Conservation (phyloP, 495 filamentous ascomycete species). For the Penicillium desertorum region DNA sequence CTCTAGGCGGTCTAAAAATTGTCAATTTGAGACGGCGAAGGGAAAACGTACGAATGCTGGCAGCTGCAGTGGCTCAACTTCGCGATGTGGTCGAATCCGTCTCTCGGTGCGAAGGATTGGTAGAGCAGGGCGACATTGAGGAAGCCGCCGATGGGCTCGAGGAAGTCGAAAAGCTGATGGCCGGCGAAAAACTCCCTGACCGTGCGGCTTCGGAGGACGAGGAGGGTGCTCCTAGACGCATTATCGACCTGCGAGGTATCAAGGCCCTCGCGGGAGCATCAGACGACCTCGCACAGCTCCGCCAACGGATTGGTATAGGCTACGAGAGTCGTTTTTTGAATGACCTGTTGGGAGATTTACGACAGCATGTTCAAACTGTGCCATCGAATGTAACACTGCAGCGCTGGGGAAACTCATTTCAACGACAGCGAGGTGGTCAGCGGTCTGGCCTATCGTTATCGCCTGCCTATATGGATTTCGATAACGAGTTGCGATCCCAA, state of each 20-base stretch:
- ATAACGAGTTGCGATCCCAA: slow-evolving; percentile 63
- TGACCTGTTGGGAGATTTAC: slow-evolving; percentile 74
- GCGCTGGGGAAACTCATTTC: slow-evolving; percentile 67
- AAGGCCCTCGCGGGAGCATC: slow-evolving; percentile 79
- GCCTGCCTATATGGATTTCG: slow-evolving; percentile 72
- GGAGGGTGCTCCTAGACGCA: slow-evolving; percentile 23
- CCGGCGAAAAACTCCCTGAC: slow-evolving; percentile 56
- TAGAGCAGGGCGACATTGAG: slow-evolving; percentile 79
- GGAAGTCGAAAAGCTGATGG: slow-evolving; percentile 71
- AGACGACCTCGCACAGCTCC: slow-evolving; percentile 70
- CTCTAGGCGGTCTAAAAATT: slow-evolving; percentile 79
- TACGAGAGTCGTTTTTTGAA: slow-evolving; percentile 82
- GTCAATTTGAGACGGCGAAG: slow-evolving; percentile 75
- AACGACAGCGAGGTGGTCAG: slow-evolving; percentile 64
- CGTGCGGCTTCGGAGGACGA: slow-evolving; percentile 26
- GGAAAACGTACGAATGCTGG: slow-evolving; percentile 82
- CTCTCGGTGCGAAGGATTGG: slow-evolving; percentile 71
- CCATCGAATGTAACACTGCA: slow-evolving; percentile 70
- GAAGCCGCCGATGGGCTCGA: slow-evolving; percentile 75
- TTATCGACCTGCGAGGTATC: slow-evolving; percentile 72
- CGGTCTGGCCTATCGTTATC: slow-evolving; percentile 63
- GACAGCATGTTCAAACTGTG: slow-evolving; percentile 76
- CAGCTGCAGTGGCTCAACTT: slow-evolving; percentile 79
- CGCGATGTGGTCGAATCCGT: slow-evolving; percentile 74
- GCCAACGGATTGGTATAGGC: slow-evolving; percentile 77